Percentiles rank a stretch among this genome's conserved stretches.
Conservation (phyloP, 495 filamentous ascomycete species). For the Hypoxylon cercidicola region DNA sequence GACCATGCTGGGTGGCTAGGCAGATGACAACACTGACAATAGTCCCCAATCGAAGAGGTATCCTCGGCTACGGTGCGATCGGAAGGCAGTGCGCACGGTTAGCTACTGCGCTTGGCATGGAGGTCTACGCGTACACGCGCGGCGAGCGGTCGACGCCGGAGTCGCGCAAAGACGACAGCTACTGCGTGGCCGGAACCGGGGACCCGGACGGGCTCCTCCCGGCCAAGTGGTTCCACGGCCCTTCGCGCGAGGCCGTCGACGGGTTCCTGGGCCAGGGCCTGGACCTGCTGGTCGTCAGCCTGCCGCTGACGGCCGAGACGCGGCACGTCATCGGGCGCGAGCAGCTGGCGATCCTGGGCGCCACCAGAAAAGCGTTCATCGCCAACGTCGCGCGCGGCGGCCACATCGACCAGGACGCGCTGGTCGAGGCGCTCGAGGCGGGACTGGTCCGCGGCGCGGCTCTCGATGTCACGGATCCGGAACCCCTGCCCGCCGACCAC, state of each 20-base stretch:
- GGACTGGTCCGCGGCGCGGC: slow-evolving; percentile 73
- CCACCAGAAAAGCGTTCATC: slow-evolving; percentile 65
- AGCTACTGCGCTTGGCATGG: slow-evolving; percentile 75
- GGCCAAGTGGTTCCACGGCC: slow-evolving; percentile 74
- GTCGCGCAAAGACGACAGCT: slow-evolving; percentile 69
- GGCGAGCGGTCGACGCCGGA: slow-evolving; percentile 61
- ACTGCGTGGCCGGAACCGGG: slow-evolving; percentile 77
- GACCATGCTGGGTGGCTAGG: too few species aligned
- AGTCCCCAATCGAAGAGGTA: slow-evolving; percentile 40
- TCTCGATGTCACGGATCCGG: slow-evolving; percentile 86
- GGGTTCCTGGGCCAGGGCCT: slow-evolving; percentile 74
- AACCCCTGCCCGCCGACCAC: slow-evolving; percentile 77
- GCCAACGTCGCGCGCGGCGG: slow-evolving; percentile 79
- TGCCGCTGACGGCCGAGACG: slow-evolving; percentile 77
- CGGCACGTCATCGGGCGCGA: slow-evolving; percentile 66
- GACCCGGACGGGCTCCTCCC: slow-evolving; percentile 79
- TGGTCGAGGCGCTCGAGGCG: slow-evolving; percentile 69
- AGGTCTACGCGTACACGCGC: slow-evolving; percentile 82
- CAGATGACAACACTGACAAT: too few species aligned
- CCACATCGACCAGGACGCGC: slow-evolving; percentile 73
- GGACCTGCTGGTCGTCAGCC: slow-evolving; percentile 74
- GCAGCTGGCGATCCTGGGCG: slow-evolving; percentile 72
- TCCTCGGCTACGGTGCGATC: slow-evolving; percentile 55
- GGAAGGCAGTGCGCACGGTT: slow-evolving; percentile 77
- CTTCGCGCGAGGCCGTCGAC: slow-evolving; percentile 65